Conservation (phyloP, 78 protist genomes). For the Dictyostelium intermedium region DNA sequence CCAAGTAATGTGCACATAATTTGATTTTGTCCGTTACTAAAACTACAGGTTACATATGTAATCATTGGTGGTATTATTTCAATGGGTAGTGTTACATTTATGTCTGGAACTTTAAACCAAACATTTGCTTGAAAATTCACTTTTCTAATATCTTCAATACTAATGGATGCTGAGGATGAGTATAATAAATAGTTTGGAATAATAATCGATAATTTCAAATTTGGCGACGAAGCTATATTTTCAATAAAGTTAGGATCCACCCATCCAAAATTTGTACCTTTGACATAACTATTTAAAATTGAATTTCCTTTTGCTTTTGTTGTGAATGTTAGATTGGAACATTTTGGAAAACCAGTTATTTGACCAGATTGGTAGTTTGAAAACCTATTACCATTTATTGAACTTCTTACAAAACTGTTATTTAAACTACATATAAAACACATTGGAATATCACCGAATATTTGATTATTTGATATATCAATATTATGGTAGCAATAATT, state of each 20-base stretch:
- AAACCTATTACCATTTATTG: neutral
- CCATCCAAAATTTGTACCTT: neutral
- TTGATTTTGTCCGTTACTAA: neutral
- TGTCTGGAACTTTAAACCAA: neutral
- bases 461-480: neutral
- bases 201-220: neutral
- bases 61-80: neutral
- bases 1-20: neutral
- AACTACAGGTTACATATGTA: neutral
- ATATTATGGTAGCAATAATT: neutral
- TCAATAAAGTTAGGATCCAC: neutral
- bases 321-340: neutral
- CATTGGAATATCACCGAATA: neutral
- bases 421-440: neutral
- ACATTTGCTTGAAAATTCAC: neutral
- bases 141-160: neutral
- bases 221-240: neutral
- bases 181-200: neutral
- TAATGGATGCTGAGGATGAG: neutral
- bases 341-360: neutral
- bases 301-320: neutral
- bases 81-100: neutral
- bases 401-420: neutral
- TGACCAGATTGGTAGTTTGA: neutral
- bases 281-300: fast-evolving